phyloP scores from a whole-genome alignment of 2,329 filamentous ascomycete genomes.

The Plectosphaerella plurivora region DNA sequence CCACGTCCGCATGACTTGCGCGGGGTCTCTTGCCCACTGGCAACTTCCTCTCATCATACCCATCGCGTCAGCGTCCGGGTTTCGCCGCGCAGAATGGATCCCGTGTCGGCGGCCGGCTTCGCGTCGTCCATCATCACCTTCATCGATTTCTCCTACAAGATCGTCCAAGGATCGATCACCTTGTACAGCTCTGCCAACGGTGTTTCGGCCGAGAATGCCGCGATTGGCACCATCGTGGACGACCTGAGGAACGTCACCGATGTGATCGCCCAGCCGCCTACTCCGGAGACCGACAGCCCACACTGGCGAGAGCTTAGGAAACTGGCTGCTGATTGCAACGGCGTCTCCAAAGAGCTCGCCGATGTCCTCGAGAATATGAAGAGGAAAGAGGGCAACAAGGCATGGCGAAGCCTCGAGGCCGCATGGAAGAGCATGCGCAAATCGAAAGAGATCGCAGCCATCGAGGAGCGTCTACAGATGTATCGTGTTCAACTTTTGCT shows the following conservation, averaged over 20 bases:
- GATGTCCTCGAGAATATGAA: not conserved
- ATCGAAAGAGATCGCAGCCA: not conserved
- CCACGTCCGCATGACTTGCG: too few relatives aligned
- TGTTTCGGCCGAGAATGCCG: constrained; percentile 7
- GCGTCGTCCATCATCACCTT: not conserved
- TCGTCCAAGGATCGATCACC: not conserved
- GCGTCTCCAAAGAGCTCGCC: not conserved
- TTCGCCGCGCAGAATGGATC: too few relatives aligned
- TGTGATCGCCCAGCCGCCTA: not conserved
- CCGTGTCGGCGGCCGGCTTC: not conserved
- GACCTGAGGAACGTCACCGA: constrained; percentile 4
- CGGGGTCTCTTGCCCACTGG: too few relatives aligned
- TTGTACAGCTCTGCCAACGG: not conserved
- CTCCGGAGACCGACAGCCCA: not conserved
- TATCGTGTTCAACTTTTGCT: constrained; percentile 2
- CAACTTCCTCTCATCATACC: too few relatives aligned
- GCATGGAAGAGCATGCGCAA: constrained; percentile 1
- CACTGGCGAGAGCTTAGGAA: not conserved
- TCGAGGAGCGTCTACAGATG: not conserved
- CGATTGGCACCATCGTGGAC: constrained; percentile 2
- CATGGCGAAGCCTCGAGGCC: constrained; percentile 1
- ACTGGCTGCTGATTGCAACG: not conserved
- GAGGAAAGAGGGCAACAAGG: constrained; percentile 1
- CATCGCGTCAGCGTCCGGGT: too few relatives aligned
- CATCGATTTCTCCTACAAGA: constrained; percentile 1